phyloP scores from a whole-genome alignment of 1,284 basidiomycete species.

The Naganishia albida region DNA sequence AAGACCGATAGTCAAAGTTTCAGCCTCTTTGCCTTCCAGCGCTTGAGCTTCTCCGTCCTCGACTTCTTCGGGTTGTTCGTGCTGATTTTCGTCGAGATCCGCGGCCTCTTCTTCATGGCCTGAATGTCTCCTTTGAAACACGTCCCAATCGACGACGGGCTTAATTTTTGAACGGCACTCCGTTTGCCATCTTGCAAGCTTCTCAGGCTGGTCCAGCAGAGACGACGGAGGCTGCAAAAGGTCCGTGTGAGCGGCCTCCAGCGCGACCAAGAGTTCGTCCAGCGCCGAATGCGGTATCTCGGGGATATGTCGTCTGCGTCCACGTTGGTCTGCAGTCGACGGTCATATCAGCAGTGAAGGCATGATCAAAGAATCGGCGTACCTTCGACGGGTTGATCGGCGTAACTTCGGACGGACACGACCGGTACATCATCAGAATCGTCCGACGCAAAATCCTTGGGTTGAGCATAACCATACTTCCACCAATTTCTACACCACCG shows the following conservation, averaged over 20 bases:
- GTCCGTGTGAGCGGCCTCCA: slow-evolving; percentile 68
- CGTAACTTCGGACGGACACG: slow-evolving; percentile 73
- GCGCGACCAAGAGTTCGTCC: slow-evolving; percentile 64
- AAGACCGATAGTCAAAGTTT: slow-evolving; percentile 75
- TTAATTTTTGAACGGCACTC: slow-evolving; percentile 70
- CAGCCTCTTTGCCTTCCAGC: slow-evolving; percentile 51
- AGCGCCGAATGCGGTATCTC: slow-evolving; percentile 62
- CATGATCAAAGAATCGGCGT: background rate
- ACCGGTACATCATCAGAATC: slow-evolving; percentile 54
- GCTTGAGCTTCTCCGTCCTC: slow-evolving; percentile 42
- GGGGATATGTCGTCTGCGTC: slow-evolving; percentile 59
- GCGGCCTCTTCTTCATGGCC: slow-evolving; percentile 5
- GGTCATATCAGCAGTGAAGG: background rate
- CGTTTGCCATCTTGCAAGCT: slow-evolving; percentile 52
- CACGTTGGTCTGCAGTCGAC: background rate
- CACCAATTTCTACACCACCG: slow-evolving; percentile 63
- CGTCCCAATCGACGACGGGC: slow-evolving; percentile 71
- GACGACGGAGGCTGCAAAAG: slow-evolving; percentile 69
- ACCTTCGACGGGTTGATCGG: slow-evolving; percentile 40
- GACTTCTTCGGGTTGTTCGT: slow-evolving; percentile 41
- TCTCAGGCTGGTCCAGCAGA: slow-evolving; percentile 60
- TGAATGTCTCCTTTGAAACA: slow-evolving; percentile 37
- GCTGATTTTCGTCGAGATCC: slow-evolving; percentile 32
- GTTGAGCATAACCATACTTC: slow-evolving; percentile 50
- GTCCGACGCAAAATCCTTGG: slow-evolving; percentile 5